Conservation (phyloP, 352 stramenopile species). For the Globisporangium splendens region DNA sequence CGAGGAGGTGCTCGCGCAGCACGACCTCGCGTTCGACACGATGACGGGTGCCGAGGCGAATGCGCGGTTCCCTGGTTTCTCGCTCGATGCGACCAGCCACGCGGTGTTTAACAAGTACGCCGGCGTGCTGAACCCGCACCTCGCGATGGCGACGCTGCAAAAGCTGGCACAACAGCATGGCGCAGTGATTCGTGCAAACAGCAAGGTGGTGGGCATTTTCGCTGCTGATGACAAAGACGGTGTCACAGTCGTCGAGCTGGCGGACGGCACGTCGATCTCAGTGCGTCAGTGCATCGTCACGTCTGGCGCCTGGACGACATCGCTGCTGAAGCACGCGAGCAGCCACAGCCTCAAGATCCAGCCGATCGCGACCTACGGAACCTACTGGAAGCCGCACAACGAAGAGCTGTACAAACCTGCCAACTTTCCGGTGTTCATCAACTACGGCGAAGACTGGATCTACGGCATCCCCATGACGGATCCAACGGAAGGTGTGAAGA, state of each 20-base stretch:
- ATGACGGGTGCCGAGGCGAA: constrained; percentile 43
- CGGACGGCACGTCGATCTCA: constrained; percentile 19
- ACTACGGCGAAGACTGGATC: constrained; percentile 44
- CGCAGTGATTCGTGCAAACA: constrained; percentile 36
- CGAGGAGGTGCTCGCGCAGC: constrained; percentile 24
- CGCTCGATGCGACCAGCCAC: constrained; percentile 28
- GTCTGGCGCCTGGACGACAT: constrained; percentile 49
- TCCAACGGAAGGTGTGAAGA: constrained; percentile 55
- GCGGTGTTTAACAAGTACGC: constrained; percentile 46
- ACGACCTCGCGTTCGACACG: constrained; percentile 38
- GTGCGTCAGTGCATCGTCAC: constrained; percentile 52
- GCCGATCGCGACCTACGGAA: constrained; percentile 59
- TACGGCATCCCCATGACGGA: constrained; percentile 57
- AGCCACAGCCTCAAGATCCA: constrained; percentile 37
- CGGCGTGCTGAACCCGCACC: constrained; percentile 49
- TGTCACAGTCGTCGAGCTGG: constrained; percentile 28
- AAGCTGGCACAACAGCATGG: constrained; percentile 32
- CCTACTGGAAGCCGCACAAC: constrained; percentile 49
- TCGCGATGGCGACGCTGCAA: constrained; percentile 52
- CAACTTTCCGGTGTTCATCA: constrained; percentile 68
- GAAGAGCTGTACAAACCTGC: constrained; percentile 36
- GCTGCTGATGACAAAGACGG: constrained; percentile 17
- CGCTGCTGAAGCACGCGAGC: constrained; percentile 18
- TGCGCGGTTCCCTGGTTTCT: constrained; percentile 48
- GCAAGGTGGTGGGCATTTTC: constrained; percentile 21